Base-by-base conservation (phyloP, 352 stramenopile species). In the Phytopythium vexans region DNA sequence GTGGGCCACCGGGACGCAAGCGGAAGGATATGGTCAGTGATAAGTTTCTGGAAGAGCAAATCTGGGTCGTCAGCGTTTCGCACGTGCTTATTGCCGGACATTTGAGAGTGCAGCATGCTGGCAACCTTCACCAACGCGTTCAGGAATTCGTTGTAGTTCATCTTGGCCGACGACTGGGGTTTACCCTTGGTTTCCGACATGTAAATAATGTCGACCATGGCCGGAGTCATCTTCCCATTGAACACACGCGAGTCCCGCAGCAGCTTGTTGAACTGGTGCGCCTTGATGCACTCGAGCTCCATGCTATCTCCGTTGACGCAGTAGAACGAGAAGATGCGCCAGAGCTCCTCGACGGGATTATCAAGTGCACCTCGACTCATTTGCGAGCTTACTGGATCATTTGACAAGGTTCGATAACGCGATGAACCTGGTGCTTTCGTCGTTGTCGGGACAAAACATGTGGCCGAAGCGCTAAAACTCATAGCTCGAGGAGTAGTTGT, bases 321-420 rank as follows among this genome's bases (percentile, higher is more conserved):
- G 57, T 92, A 92, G 63, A 82, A 89, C 7, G 80, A 89, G 40
- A 90, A 92, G 27, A 92, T 79, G 40, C 68, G 64, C 82, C 82
- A 92, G 0, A 92, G 56, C n/a, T 86, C 67, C 58, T 88, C 70
- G 1, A 86, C 72, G n/a, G 74, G 63, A 33, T 75, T 81, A 9
- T 43, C 39, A 43, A 43, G 11, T n/a, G 39, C 39, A 43, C 10
- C 10, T 43, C 39, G 39, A 14, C 16, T n/a, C 3, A 12, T n/a
- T 43, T 10, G 10, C 10, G 39, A 43, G 3, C 39, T 10, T 43
- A 21, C 39, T 43, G 11, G 39, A 43, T 6, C 11, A 43, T 43
- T 43, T 14, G 39, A n/a, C 39, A 12, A n/a, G n/a, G n/a, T n/a
- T n/a, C n/a, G n/a, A n/a, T n/a, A n/a, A n/a, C n/a, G n/a, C n/a